These are phyloP conservation scores for Penicillium sp. DNA, from an alignment of 2,329 filamentous ascomycete genomes.

Conservation along the genomic window DNA sequence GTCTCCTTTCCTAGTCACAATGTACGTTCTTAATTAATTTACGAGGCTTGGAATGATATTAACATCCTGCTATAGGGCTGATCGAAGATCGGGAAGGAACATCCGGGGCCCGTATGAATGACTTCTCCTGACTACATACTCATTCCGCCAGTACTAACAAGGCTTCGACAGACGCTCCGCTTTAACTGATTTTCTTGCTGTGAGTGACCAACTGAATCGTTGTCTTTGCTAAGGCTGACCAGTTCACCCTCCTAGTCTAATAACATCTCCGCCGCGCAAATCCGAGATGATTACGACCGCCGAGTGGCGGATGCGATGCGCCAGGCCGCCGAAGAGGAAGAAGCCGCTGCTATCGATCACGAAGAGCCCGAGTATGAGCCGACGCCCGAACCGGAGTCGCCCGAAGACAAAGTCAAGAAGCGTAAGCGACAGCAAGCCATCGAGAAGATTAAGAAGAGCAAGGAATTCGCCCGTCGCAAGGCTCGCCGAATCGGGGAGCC, in stretches of 20 bases:
- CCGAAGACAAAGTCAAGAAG: slow-evolving; percentile 47
- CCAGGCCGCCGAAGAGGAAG: slow-evolving; percentile 27
- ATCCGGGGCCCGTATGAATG: slow-evolving; percentile 46
- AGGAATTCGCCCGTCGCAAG: slow-evolving; percentile 46
- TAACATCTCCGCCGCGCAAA: slow-evolving; percentile 61
- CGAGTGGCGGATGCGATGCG: slow-evolving; percentile 48
- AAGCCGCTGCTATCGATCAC: slow-evolving; percentile 30
- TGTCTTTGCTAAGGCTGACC: neutral
- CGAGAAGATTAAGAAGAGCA: slow-evolving; percentile 47
- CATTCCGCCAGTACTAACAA: slow-evolving; percentile 13
- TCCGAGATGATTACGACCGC: slow-evolving; percentile 55
- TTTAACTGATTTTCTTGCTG: slow-evolving; percentile 62
- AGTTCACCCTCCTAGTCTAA: slow-evolving; percentile 45
- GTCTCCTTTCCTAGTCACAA: neutral
- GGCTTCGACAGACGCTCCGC: slow-evolving; percentile 52
- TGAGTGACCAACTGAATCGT: slow-evolving; percentile 32
- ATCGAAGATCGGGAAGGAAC: slow-evolving; percentile 30
- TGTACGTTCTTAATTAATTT: neutral
- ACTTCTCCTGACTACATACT: slow-evolving; percentile 7
- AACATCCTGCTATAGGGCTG: slow-evolving; percentile 19
- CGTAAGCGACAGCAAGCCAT: slow-evolving; percentile 53
- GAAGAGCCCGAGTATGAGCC: slow-evolving; percentile 37
- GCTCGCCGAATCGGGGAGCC: slow-evolving; percentile 40
- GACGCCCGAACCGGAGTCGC: slow-evolving; percentile 12
- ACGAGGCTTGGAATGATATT: neutral